Evolutionary conservation across 495 filamentous ascomycete species (phyloP).

Genomic region (Penicillium canariense): DNA sequence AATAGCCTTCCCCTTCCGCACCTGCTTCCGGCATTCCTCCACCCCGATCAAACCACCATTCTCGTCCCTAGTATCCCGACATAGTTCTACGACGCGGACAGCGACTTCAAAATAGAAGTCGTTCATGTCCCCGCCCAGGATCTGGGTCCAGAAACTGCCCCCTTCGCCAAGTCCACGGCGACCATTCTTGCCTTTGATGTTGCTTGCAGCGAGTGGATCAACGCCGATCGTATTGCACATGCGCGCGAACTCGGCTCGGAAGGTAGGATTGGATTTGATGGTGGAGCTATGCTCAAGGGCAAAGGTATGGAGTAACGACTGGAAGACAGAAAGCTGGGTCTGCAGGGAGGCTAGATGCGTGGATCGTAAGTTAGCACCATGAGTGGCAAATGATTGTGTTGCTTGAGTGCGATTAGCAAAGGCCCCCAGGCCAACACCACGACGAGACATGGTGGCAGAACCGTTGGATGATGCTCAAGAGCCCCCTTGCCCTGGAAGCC

Average conservation of each 20-base stretch:
- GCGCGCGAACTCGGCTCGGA: constrained; percentile 94
- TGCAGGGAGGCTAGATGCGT: constrained; percentile 77
- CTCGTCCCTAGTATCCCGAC: constrained; percentile 78
- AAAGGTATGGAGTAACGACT: constrained; percentile 88
- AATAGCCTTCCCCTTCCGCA: constrained; percentile 67
- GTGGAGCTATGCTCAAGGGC: constrained; percentile 90
- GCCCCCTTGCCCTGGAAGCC: background rate
- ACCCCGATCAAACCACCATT: constrained; percentile 92
- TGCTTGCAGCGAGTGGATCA: constrained; percentile 80
- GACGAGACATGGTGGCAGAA: constrained; percentile 45
- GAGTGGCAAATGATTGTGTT: constrained; percentile 79
- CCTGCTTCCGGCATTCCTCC: constrained; percentile 69
- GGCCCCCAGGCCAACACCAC: constrained; percentile 85
- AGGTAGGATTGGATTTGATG: constrained; percentile 90
- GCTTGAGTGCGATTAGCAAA: constrained; percentile 81
- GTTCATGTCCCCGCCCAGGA: constrained; percentile 86
- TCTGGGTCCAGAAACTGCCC: constrained; percentile 86
- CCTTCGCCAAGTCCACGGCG: constrained; percentile 42
- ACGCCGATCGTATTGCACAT: constrained; percentile 98
- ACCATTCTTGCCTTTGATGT: constrained; percentile 52
- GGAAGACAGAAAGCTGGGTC: constrained; percentile 94
- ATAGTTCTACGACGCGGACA: constrained; percentile 90
- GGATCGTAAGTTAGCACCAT: constrained; percentile 79
- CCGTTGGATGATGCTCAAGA: background rate
- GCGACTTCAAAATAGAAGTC: constrained; percentile 98